These are phyloP conservation scores for Emergomyces pasteurianus DNA, from an alignment of 2,329 filamentous ascomycete genomes.

Conservation along the genomic window DNA sequence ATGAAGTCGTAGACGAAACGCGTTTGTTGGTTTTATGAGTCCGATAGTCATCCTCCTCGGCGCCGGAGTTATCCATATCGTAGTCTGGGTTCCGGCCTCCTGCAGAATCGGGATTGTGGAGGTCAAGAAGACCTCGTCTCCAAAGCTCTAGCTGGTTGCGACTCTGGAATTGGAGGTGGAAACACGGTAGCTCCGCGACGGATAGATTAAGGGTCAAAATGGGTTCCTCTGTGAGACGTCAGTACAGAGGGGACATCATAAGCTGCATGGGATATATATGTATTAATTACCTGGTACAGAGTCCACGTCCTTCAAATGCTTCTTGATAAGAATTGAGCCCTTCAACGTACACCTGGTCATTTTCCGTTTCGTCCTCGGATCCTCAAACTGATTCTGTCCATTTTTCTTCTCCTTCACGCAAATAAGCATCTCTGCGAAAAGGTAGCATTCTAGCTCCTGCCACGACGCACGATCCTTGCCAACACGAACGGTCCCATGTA, in stretches of 20 bases:
- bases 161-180: slow-evolving; percentile 82
- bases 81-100: slow-evolving; percentile 54
- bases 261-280: background rate
- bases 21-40: slow-evolving; percentile 47
- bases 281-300: slow-evolving; percentile 33
- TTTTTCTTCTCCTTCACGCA: slow-evolving; percentile 96
- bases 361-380: slow-evolving; percentile 44
- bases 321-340: slow-evolving; percentile 95
- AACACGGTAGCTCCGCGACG: slow-evolving; percentile 82
- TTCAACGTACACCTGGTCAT: slow-evolving; percentile 76
- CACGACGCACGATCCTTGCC: slow-evolving; percentile 93
- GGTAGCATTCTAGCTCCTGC: slow-evolving; percentile 94
- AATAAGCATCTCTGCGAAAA: slow-evolving; percentile 98
- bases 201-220: slow-evolving; percentile 82
- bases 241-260: background rate
- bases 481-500: slow-evolving; percentile 82
- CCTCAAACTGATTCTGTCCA: slow-evolving; percentile 54
- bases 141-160: slow-evolving; percentile 76
- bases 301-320: slow-evolving; percentile 88
- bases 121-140: slow-evolving; percentile 75
- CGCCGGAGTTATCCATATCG: slow-evolving; percentile 67
- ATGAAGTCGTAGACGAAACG: slow-evolving; percentile 71
- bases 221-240: slow-evolving; percentile 51
- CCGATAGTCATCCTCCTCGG: slow-evolving; percentile 78
- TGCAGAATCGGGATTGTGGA: slow-evolving; percentile 55